phyloP scores from a whole-genome alignment of 2,329 filamentous ascomycete genomes.

The Cordyceps militaris region DNA sequence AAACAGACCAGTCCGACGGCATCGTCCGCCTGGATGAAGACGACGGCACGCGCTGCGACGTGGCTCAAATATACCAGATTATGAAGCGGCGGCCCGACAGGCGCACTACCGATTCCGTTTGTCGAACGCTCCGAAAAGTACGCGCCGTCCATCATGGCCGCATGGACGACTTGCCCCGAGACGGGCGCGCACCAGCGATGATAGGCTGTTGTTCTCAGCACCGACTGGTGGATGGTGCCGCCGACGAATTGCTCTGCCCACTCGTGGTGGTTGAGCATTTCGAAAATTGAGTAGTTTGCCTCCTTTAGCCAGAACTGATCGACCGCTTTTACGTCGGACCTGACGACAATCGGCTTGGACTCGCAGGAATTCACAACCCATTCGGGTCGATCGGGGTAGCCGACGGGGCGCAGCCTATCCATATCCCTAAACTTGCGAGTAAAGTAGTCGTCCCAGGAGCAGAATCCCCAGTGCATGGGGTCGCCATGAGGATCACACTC shows the following conservation, averaged over 20 bases:
- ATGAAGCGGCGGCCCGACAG: constrained; percentile 17
- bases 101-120: constrained; percentile 11
- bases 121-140: constrained; percentile 50
- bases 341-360: constrained; percentile 45
- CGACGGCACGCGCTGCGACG: constrained; percentile 56
- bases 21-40: constrained; percentile 61
- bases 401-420: constrained; percentile 45
- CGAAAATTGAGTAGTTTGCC: constrained; percentile 53
- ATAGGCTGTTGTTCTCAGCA: constrained; percentile 55
- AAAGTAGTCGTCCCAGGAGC: constrained; percentile 60
- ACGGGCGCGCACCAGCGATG: constrained; percentile 63
- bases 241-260: constrained; percentile 45
- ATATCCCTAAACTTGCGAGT: constrained; percentile 40
- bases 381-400: constrained; percentile 30
- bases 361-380: constrained; percentile 54
- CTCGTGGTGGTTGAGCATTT: constrained; percentile 50
- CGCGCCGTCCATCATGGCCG: constrained; percentile 49
- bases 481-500: constrained; percentile 16
- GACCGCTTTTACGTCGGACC: constrained; percentile 38
- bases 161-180: constrained; percentile 46
- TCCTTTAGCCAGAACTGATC: constrained; percentile 61
- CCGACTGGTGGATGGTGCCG: constrained; percentile 61
- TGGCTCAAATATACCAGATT: constrained; percentile 57
- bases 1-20: constrained; percentile 60
- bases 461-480: constrained; percentile 37